Percentiles rank a stretch among this genome's conserved stretches.
Evolutionary conservation across 2,329 filamentous ascomycete genomes (phyloP).

Genomic region (Colletotrichum tabaci): DNA sequence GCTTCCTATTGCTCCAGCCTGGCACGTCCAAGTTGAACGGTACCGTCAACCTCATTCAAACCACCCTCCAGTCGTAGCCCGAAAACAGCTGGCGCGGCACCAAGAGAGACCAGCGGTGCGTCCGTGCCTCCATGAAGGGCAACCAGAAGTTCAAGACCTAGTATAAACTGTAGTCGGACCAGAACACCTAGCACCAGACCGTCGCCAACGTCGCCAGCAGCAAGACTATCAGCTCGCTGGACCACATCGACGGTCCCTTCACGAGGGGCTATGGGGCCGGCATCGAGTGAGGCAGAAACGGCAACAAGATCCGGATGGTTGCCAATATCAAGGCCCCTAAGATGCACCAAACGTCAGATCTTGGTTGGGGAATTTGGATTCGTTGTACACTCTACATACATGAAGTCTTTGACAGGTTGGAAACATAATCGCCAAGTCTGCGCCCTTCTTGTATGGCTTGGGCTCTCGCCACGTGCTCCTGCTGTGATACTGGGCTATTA

Average conservation of each 20-base stretch:
- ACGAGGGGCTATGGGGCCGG: conserved; percentile 58
- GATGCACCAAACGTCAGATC: conserved; percentile 26
- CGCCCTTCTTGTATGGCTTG: no score
- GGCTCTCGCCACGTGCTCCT: no score
- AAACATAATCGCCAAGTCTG: no score
- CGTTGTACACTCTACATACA: conserved; percentile 16
- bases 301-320: conserved; percentile 56
- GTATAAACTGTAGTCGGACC: conserved; percentile 47
- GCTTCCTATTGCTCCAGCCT: conserved; percentile 59
- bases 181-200: conserved; percentile 46
- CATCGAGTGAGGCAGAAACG: conserved; percentile 58
- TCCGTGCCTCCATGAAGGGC: conserved; percentile 47
- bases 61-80: conserved; percentile 55
- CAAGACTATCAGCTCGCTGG: conserved; percentile 52
- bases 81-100: conserved; percentile 56
- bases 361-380: neutral
- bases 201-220: conserved; percentile 55
- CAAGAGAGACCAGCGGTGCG: conserved; percentile 54
- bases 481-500: no score
- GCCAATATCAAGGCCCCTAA: conserved; percentile 51
- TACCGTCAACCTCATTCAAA: conserved; percentile 59
- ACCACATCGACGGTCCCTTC: conserved; percentile 51
- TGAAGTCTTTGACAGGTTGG: conserved; percentile 41
- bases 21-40: conserved; percentile 58
- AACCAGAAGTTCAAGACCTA: conserved; percentile 6